These are phyloP conservation scores for Rhipidocladum racemiflorum DNA, from an alignment of 176 grass and related monocot species.

Conservation along the genomic window DNA sequence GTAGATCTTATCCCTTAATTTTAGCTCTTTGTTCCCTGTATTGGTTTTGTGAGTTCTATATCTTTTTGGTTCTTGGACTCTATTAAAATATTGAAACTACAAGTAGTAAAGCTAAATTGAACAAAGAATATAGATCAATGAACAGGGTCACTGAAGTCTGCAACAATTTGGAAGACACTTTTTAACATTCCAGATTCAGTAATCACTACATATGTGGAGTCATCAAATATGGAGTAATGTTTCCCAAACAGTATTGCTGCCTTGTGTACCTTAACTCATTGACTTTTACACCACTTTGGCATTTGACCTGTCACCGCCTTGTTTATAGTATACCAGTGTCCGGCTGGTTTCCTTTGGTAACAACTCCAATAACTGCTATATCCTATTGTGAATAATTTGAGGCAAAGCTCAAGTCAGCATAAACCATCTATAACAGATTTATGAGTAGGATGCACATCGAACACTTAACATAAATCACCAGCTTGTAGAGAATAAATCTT, in stretches of 20 bases:
- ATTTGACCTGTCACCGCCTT: not conserved
- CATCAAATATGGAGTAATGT: not conserved
- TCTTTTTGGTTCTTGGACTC: not conserved
- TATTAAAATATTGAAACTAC: not conserved
- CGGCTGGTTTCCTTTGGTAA: not conserved
- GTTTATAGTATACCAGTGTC: not conserved
- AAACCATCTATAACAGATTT: not conserved
- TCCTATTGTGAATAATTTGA: constrained; percentile 6
- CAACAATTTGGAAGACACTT: not conserved
- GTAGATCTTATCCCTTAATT: constrained; percentile 40
- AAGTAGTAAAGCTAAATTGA: constrained; percentile 18
- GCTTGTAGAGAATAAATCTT: not conserved
- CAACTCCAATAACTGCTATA: not conserved
- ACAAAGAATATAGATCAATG: not conserved
- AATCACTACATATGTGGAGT: not conserved
- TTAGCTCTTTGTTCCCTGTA: not conserved
- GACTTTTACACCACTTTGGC: not conserved
- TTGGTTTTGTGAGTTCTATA: not conserved
- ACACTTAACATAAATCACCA: not conserved
- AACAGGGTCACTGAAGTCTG: not conserved
- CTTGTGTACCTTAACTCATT: constrained; percentile 5
- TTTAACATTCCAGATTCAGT: not conserved
- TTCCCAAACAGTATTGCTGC: not conserved
- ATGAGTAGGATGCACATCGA: not conserved
- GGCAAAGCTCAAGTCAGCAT: constrained; percentile 8